These are phyloP conservation scores for Arthroderma uncinatum DNA, from an alignment of 2,329 filamentous ascomycete species.

Conservation along the genomic window DNA sequence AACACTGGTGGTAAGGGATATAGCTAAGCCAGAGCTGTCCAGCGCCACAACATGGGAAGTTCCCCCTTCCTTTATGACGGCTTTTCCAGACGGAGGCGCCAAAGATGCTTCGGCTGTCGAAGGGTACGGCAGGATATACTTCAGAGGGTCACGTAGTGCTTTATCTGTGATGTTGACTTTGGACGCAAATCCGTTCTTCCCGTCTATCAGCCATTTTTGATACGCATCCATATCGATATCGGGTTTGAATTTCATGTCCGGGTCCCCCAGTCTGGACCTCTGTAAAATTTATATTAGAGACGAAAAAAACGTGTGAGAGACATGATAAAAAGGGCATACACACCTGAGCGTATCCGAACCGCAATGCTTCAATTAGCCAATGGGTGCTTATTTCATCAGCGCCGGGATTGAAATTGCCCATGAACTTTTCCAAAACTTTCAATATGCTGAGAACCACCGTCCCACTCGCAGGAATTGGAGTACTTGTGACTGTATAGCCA, in stretches of 20 bases:
- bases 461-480: conserved; percentile 68
- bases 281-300: conserved; percentile 24
- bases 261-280: conserved; percentile 71
- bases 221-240: neutral
- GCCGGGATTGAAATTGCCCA: conserved; percentile 48
- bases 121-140: neutral
- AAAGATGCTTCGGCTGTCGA: neutral
- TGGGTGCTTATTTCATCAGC: conserved; percentile 61
- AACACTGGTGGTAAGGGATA: conserved; percentile 75
- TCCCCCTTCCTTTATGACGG: conserved; percentile 24
- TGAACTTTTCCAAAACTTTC: conserved; percentile 72
- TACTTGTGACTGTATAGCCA: conserved; percentile 54
- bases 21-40: conserved; percentile 61
- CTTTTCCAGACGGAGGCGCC: conserved; percentile 43
- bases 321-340: neutral
- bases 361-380: conserved; percentile 73
- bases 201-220: neutral
- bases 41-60: conserved; percentile 50
- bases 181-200: neutral
- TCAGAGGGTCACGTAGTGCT: neutral
- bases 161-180: neutral
- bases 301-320: neutral
- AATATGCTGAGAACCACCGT: conserved; percentile 62
- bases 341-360: conserved; percentile 66
- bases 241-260: conserved; percentile 53